A percentile compares a stretch with the other conserved stretches of the same genome.
phyloP scores from a whole-genome alignment of 176 grass and related monocot species.

The Chrysopogon serrulatus region DNA sequence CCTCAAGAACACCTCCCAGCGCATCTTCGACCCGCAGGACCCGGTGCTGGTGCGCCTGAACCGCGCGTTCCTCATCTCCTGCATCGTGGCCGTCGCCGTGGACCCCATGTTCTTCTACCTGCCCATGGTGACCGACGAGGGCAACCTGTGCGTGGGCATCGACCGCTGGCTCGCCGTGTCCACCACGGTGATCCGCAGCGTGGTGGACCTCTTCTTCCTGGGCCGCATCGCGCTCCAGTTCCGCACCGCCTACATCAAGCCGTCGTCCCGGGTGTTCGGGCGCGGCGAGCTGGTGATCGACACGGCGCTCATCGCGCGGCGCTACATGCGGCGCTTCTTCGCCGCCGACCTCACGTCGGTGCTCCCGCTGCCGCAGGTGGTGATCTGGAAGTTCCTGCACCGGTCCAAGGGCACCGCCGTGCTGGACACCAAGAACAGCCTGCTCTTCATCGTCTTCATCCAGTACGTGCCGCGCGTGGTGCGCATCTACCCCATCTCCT shows the following conservation, averaged over 20 bases:
- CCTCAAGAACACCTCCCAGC: conserved; percentile 58
- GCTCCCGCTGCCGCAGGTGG: conserved; percentile 76
- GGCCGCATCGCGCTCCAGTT: conserved; percentile 84
- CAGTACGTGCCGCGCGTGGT: conserved; percentile 77
- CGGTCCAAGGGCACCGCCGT: conserved; percentile 38
- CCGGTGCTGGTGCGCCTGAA: conserved; percentile 60
- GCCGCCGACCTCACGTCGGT: conserved; percentile 67
- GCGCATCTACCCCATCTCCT: conserved; percentile 60
- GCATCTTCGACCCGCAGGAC: conserved; percentile 92
- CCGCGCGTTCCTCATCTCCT: conserved; percentile 61
- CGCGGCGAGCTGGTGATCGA: conserved; percentile 93
- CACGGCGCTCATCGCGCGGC: conserved; percentile 61
- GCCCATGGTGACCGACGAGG: conserved; percentile 32
- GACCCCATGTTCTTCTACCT: conserved; percentile 92
- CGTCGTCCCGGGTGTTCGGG: conserved; percentile 84
- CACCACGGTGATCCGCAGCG: conserved; percentile 47
- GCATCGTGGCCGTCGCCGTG: conserved; percentile 71
- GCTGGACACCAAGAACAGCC: conserved; percentile 48
- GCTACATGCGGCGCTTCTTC: conserved; percentile 77
- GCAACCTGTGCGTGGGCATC: conserved; percentile 62
- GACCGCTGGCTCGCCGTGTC: conserved; percentile 39
- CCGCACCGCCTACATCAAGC: conserved; percentile 85
- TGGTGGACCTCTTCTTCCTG: conserved; percentile 76
- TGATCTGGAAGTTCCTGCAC: conserved; percentile 59
- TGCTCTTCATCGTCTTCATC: conserved; percentile 49